Evolutionary conservation across 148 eudicot species (phyloP).

Genomic region (Silene conica): DNA sequence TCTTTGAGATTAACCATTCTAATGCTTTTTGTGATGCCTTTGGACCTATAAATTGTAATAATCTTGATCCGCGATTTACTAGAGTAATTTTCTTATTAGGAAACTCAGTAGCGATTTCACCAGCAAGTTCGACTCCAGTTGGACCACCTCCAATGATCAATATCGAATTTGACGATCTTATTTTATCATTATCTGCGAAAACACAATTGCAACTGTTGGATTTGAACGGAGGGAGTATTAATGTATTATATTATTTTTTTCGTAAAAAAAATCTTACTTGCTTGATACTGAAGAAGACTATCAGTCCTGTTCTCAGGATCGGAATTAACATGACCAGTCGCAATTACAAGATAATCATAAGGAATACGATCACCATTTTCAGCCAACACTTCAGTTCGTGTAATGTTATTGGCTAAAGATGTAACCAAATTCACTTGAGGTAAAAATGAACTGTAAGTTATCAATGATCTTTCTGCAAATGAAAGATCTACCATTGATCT

Average conservation of each 20-base stretch:
- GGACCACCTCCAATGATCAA: slow-evolving; percentile 60
- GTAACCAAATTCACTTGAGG: slow-evolving; percentile 35
- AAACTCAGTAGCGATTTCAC: slow-evolving; percentile 44
- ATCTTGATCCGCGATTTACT: slow-evolving; percentile 45
- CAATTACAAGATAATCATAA: slow-evolving; percentile 46
- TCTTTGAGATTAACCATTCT: slow-evolving; percentile 46
- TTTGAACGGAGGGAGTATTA: too few relatives aligned
- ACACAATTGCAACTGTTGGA: too few relatives aligned
- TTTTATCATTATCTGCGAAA: slow-evolving; percentile 34
- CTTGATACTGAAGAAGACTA: slow-evolving; percentile 31
- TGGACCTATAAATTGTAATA: slow-evolving; percentile 47
- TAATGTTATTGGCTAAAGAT: slow-evolving; percentile 34
- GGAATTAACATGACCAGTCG: slow-evolving; percentile 41
- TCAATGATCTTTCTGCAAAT: slow-evolving; percentile 40
- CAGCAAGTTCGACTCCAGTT: slow-evolving; percentile 59
- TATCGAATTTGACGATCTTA: slow-evolving; percentile 35
- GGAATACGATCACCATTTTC: slow-evolving; percentile 28
- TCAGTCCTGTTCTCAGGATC: slow-evolving; percentile 29
- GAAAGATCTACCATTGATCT: slow-evolving; percentile 43
- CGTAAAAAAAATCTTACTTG: slow-evolving; percentile 21
- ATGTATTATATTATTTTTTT: not conserved
- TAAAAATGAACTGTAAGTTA: slow-evolving; percentile 38
- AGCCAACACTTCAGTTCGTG: slow-evolving; percentile 30
- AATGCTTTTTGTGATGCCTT: slow-evolving; percentile 42
- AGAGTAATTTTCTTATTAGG: slow-evolving; percentile 50